Base-by-base conservation (phyloP, 805 yeast species). In the Lachancea meyersii region DNA sequence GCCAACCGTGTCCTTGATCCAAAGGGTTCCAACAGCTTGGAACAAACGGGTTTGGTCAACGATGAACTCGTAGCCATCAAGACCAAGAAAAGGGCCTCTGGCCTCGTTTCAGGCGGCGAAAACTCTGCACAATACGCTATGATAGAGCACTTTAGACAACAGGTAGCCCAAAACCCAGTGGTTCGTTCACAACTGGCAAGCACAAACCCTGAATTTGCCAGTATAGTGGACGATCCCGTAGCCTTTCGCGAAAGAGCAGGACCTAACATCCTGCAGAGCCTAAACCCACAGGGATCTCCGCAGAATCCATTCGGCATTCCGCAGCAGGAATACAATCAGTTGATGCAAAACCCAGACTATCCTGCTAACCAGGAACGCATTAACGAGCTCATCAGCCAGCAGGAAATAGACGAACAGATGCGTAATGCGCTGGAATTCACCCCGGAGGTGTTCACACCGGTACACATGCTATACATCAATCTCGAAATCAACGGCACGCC, bases 361-460 rank as follows among this genome's bases (percentile, higher is more conserved):
- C 85, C 86, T 16, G 85, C 75, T 27, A 79, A 74, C 46, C 87
- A 83, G 52, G 72, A 70, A 17, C 72, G 73, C 50, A 80, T 86
- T 34, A 51, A 79, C 56, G 91, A 86, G 52, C 54, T 81, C 41
- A 81, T 82, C 42, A 76, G 79, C 47, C 81, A 79, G 52, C 77
- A 77, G 52, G 85, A 80, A 31, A 80, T 91, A 37, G 86, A 86
- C 46, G 94, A 86, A 48, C 86, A 87, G 57, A 69, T 84, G 70
- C 72, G 77, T 35, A 71, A 77, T 49, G 97, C 98, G 0, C 71
- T 80, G 59, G 97, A 89, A 45, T 79, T 81, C 41, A 78, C 91
- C 4, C 98, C 99, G 0, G 99, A 93, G 60, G 73, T 85, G 28
- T 93, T 93, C 65, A 81, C 88, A 0, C 64, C 74, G 0, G 94